phyloP scores from a whole-genome alignment of 2,329 filamentous ascomycete genomes.

The Colletotrichum sp. region DNA sequence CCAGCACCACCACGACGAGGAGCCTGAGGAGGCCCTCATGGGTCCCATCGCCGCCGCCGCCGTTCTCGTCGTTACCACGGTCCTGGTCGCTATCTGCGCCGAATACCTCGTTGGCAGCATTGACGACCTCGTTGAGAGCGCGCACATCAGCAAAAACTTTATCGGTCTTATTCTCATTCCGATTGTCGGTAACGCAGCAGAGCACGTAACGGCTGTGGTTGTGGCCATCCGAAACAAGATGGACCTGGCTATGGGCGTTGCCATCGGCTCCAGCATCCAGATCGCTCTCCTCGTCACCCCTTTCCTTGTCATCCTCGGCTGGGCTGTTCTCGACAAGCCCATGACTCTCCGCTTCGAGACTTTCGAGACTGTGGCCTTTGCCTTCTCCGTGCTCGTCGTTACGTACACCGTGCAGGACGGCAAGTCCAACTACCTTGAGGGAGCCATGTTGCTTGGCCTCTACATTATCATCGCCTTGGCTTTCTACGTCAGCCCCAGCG shows the following conservation, averaged over 20 bases:
- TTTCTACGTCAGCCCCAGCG: conserved; percentile 60
- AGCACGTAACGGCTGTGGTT: conserved; percentile 82
- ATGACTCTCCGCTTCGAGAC: conserved; percentile 85
- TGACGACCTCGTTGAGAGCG: conserved; percentile 71
- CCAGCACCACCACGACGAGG: conserved; percentile 30
- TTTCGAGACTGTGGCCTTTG: conserved; percentile 80
- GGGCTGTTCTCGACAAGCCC: conserved; percentile 71
- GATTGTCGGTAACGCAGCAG: conserved; percentile 80
- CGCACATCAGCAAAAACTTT: conserved; percentile 79
- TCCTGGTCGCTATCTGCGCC: conserved; percentile 75
- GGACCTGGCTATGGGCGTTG: conserved; percentile 77
- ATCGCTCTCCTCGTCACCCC: conserved; percentile 84
- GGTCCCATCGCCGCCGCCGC: conserved; percentile 66
- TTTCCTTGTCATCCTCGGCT: conserved; percentile 79
- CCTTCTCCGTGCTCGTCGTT: conserved; percentile 76
- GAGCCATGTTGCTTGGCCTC: conserved; percentile 67
- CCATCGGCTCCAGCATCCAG: conserved; percentile 82
- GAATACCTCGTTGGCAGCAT: conserved; percentile 81
- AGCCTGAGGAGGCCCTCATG: conserved; percentile 56
- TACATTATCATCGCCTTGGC: conserved; percentile 67
- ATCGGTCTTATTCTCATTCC: conserved; percentile 81
- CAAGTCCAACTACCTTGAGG: conserved; percentile 84
- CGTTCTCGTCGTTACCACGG: conserved; percentile 72
- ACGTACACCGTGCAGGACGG: conserved; percentile 81
- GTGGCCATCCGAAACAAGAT: conserved; percentile 81